Conservation (phyloP, 73 alveolate species). For the Effrenium voratum region DNA sequence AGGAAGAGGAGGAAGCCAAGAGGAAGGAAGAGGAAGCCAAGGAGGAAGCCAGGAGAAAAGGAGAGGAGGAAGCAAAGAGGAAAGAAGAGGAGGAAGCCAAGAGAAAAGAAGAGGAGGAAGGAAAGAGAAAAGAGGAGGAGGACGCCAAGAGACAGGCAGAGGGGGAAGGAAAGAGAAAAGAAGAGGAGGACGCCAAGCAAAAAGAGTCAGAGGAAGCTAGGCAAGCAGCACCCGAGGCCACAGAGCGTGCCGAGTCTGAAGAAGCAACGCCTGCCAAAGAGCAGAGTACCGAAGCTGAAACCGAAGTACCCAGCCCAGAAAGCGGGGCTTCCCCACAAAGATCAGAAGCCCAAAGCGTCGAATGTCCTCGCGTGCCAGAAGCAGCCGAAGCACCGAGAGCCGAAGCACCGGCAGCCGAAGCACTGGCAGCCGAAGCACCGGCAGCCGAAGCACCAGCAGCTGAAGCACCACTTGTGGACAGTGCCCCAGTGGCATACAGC, state of each 20-base stretch:
- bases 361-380: no score
- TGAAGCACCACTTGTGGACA: no score
- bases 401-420: no score
- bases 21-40: conserved; percentile 9
- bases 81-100: not conserved
- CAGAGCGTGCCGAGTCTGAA: not conserved
- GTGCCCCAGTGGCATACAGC: no score
- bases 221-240: not conserved
- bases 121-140: not conserved
- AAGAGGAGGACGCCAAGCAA: conserved; percentile 4
- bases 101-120: not conserved
- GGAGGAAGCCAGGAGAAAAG: not conserved
- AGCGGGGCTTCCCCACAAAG: not conserved
- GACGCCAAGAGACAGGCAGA: not conserved
- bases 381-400: no score
- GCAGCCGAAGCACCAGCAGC: no score
- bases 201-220: not conserved
- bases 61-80: not conserved
- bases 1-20: conserved; percentile 19
- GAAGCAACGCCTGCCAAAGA: no score
- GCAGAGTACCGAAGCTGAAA: no score
- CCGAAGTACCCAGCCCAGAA: not conserved
- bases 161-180: not conserved
- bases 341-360: not conserved
- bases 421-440: no score